These are phyloP conservation scores for Saccharomycopsis synnaedendra DNA, from an alignment of 805 yeast genomes.

Conservation along the genomic window DNA sequence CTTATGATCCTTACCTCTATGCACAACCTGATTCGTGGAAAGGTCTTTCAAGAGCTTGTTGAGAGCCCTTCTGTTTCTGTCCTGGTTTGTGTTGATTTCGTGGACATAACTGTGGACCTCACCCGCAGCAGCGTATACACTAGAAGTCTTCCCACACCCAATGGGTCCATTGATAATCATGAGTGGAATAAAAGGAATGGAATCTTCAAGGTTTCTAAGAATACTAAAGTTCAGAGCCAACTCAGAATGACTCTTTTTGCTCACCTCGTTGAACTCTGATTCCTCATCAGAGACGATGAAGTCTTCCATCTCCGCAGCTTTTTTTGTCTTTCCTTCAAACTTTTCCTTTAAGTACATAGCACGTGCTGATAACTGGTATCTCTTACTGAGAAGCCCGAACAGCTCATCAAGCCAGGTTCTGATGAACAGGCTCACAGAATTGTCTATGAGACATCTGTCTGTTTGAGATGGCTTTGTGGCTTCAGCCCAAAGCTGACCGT, in stretches of 20 bases:
- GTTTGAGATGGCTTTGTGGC: neutral
- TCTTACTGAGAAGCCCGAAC: slow-evolving; percentile 6
- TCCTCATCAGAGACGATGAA: slow-evolving; percentile 1
- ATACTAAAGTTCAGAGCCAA: slow-evolving; percentile 9
- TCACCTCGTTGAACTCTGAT: slow-evolving; percentile 18
- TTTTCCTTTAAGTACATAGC: slow-evolving; percentile 4
- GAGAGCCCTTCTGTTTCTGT: slow-evolving; percentile 64
- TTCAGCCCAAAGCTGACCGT: neutral
- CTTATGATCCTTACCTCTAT: slow-evolving; percentile 19
- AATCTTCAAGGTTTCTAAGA: neutral
- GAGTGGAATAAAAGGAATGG: slow-evolving; percentile 40
- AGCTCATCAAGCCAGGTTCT: slow-evolving; percentile 7
- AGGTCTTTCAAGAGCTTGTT: slow-evolving; percentile 58
- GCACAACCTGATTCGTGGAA: slow-evolving; percentile 75
- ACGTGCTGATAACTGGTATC: slow-evolving; percentile 7
- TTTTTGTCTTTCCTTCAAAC: neutral
- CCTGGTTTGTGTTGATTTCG: slow-evolving; percentile 69
- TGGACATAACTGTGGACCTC: slow-evolving; percentile 60
- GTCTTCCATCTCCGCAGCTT: neutral
- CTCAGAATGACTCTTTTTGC: slow-evolving; percentile 9
- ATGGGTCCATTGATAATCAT: slow-evolving; percentile 57
- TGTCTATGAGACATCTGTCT: neutral
- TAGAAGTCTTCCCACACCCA: slow-evolving; percentile 71
- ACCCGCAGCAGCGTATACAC: slow-evolving; percentile 56
- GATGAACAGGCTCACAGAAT: neutral